Evolutionary conservation across 2,329 filamentous ascomycete species (phyloP), one percentile per base, ranked within the genome.

Genomic region (Fusarium keratoplasticum): DNA sequence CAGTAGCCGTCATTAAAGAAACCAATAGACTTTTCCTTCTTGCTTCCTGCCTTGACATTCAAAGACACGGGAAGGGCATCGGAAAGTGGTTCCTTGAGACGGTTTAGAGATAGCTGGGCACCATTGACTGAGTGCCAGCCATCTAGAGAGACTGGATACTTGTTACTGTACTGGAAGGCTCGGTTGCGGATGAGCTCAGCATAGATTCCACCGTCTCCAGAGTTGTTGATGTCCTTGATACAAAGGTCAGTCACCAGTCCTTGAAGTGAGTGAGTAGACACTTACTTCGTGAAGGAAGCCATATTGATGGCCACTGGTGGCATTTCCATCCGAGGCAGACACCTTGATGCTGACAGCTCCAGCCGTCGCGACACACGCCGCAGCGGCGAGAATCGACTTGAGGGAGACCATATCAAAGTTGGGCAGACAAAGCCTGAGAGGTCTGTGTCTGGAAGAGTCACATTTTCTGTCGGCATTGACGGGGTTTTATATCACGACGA

Each of bases 181-280:
- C 91, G 88, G 81, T 94, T 94, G 61, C 87, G 88, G 66, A 94
- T 88, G 65, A 94, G 81, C 78, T 94, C 92, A 58, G 90, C 92
- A 78, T 94, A 94, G 71, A 94, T 89, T 6, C 92, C 92, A 25
- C 92, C 92, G 77, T 94, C 92, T 3, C 92, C 92, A 2, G 89
- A 91, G 80, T 93, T 89, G 80, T 90, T 90, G 80, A 92, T 92
- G 63, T 90, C 89, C 88, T 90, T 16, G 22, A 11, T 13, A 20
- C 18, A 6, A 27, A 3, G 5, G 16, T 27, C 2, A 52, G 25
- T 8, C 3, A 1, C 10, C 5, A 16, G 11, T 2, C 3, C 4
- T n/a, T 4, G 5, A 27, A 27, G 1, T 0, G 1, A 0, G 10
- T 16, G 16, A 11, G 1, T 9, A 13, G 11, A 10, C 2, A 54